These are phyloP conservation scores for Cyberlindnera nakhonratchasimensis DNA, from an alignment of 805 yeast genomes.

Conservation along the genomic window DNA sequence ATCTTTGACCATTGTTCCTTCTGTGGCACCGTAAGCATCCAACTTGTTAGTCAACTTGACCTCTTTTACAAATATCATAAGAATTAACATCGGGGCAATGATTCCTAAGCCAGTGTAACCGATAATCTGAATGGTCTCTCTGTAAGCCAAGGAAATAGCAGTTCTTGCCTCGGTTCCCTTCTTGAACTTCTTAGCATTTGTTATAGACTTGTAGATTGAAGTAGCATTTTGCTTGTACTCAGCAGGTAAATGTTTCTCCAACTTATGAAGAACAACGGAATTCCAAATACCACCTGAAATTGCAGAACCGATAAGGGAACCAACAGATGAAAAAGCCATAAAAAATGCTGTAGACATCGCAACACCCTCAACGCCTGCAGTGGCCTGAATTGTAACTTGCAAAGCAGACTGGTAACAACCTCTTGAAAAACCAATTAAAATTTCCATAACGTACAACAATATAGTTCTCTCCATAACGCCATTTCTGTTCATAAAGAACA, in stretches of 20 bases:
- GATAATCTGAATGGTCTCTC: conserved; percentile 31
- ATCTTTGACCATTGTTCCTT: conserved; percentile 6
- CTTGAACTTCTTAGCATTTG: conserved; percentile 25
- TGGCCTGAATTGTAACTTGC: conserved; percentile 30
- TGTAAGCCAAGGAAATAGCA: conserved; percentile 31
- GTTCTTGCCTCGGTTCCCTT: conserved; percentile 27
- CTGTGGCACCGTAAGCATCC: conserved; percentile 23
- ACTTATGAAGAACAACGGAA: conserved; percentile 19
- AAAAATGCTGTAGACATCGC: conserved; percentile 33
- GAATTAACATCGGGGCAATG: conserved; percentile 27
- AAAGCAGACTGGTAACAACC: conserved; percentile 27
- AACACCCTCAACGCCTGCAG: conserved; percentile 28
- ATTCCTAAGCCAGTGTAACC: conserved; percentile 31
- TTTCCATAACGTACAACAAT: conserved; percentile 20
- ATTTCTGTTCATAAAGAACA: conserved; percentile 24
- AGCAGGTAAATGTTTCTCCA: conserved; percentile 25
- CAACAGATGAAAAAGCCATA: conserved; percentile 28
- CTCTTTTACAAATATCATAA: conserved; percentile 30
- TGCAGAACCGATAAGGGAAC: conserved; percentile 30
- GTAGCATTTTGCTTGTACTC: conserved; percentile 21
- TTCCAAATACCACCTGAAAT: conserved; percentile 32
- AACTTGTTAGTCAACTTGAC: conserved; percentile 25
- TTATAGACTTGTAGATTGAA: conserved; percentile 27
- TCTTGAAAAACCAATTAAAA: conserved; percentile 30
- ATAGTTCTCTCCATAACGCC: conserved; percentile 17